Base-by-base conservation (phyloP, 2,329 filamentous ascomycete species). In the Aspergillus nomiae region DNA sequence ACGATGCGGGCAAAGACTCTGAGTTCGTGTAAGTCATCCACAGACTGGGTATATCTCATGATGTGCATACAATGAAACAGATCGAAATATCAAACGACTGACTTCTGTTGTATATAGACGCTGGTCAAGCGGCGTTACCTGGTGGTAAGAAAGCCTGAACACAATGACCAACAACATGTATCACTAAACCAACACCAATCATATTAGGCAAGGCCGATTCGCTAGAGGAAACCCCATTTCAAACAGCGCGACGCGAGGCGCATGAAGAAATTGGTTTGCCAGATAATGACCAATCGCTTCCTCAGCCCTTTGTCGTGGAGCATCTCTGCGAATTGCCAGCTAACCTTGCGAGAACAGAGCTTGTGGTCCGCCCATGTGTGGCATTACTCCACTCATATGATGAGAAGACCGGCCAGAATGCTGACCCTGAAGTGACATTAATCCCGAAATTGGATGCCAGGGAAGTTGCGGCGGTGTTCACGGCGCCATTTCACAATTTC, bases 391-490 rank as follows among this genome's bases (percentile, higher is more conserved):
- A 92, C 74, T 84, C 88, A 7, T 85, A 87, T 69, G 81, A 85
- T 65, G 78, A 80, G 34, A 66, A 63, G 32, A 78, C 76, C 4
- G 78, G 77, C 12, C 67, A 74, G 58, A 75, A 76, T 65, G 83
- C 81, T 1, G 83, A 85, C 58, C 88, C 87, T 3, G 91, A 91
- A 73, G 88, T 90, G 69, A 86, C 83, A 64, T 85, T 94, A 78
- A 92, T 92, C 63, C 94, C 94, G 0, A 86, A 88, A 45, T 84
- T 97, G 12, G 92, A 97, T 78, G 91, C 93, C 1, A 90, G 91
- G 68, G 94, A 98, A 78, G 94, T 98, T 2, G 94, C 93, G 2
- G 94, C 93, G 51, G 92, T 98, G 38, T 98, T 98, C 80, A 94
- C 92, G 6, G 94, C 91, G 6, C 91, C 92, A 0, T 92, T 98